These are phyloP conservation scores for Epichloe elymi DNA, from an alignment of 2,329 filamentous ascomycete species.

Conservation along the genomic window DNA sequence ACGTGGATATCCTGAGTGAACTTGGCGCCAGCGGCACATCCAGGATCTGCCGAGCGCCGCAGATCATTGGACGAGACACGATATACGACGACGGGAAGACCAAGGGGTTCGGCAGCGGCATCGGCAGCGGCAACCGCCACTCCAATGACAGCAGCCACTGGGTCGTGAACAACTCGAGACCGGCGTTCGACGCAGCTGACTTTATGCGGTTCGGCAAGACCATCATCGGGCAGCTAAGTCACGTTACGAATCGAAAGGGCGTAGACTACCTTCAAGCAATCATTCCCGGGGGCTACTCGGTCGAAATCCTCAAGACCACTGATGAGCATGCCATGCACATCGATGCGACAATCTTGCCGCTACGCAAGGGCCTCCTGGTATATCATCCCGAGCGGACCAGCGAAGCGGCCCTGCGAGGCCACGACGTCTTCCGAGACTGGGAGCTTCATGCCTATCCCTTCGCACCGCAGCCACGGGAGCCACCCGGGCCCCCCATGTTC, in stretches of 20 bases:
- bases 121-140: background rate
- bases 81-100: slow-evolving; percentile 8
- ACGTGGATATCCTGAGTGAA: background rate
- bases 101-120: background rate
- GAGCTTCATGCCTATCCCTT: slow-evolving; percentile 15
- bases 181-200: slow-evolving; percentile 21
- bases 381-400: slow-evolving; percentile 14
- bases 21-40: background rate
- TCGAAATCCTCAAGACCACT: slow-evolving; percentile 14
- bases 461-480: slow-evolving; percentile 4
- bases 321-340: slow-evolving; percentile 19
- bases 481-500: slow-evolving; percentile 9
- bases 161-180: slow-evolving; percentile 19
- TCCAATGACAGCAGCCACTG: slow-evolving; percentile 6
- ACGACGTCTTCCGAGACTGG: slow-evolving; percentile 15
- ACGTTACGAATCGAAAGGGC: slow-evolving; percentile 19
- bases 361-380: slow-evolving; percentile 14
- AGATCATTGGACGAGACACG: slow-evolving; percentile 8
- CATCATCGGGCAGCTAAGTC: slow-evolving; percentile 18
- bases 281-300: slow-evolving; percentile 14
- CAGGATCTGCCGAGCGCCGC: slow-evolving; percentile 4
- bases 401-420: slow-evolving; percentile 10
- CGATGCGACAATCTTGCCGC: slow-evolving; percentile 17
- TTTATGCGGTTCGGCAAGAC: slow-evolving; percentile 20
- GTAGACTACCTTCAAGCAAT: slow-evolving; percentile 14